Evolutionary conservation across 1,284 basidiomycete genomes (phyloP), one percentile per base, ranked within the genome.

Genomic region (Pyrrhoderma noxium): DNA sequence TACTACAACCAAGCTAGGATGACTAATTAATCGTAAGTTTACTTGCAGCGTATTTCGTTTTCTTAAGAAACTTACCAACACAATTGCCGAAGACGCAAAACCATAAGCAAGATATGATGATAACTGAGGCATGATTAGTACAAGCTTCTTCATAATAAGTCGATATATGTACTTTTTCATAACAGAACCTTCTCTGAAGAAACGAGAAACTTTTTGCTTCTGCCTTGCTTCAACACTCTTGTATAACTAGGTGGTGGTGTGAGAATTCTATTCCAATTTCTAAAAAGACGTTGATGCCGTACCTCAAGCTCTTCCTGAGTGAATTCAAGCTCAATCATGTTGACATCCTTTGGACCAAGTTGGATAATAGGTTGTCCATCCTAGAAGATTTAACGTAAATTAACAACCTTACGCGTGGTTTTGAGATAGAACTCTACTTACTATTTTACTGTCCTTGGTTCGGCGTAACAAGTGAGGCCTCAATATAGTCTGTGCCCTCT

Each of bases 41-140:
- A 31, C 27, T 36, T 22, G n/a, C n/a, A n/a, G 34, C 18, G 14
- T 16, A 16, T 40, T 16, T 21, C 18, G 23, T 39, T 18, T 19
- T 3, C 47, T 18, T 8, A 9, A 22, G 3, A 22, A 16, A 53
- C 59, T 43, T 47, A 60, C 60, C 58, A 77, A 59, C 80, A 83
- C 0, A 82, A 65, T 59, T 85, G 82, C 3, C 82, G 72, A 42
- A 85, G 63, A n/a, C 82, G 78, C 19, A 85, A 68, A 37, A 85
- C 80, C 73, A 83, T 70, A 22, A 79, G 78, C 72, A 79, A 53
- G 21, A 45, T 41, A 18, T 45, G 36, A 31, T 27, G 49, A 43
- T 52, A 54, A 35, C 55, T 59, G 38, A 36, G 14, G n/a, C 18
- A 16, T 2, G 8, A n/a, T 11, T 19, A 22, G 16, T 16, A 36